Base-by-base conservation (phyloP, 163 green algal species). In the Prototheca cutis region DNA sequence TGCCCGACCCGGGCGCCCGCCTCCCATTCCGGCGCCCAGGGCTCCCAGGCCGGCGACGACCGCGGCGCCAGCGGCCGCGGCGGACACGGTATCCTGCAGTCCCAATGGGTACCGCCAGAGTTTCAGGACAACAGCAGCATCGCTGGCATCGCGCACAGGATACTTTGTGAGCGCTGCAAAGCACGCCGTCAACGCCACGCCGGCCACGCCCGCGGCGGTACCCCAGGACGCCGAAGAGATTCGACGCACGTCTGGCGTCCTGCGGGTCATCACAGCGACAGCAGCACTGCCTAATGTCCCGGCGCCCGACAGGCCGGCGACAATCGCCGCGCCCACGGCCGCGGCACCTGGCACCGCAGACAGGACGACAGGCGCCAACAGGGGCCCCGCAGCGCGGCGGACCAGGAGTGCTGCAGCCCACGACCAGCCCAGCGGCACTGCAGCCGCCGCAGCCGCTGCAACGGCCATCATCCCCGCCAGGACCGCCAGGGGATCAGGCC, bases 391-490 rank as follows among this genome's bases (percentile, higher is more conserved):
- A 0, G 39, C 31, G 3, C 33, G 33, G 8, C 59, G 34, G 40
- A 59, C 27, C 47, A 63, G 54, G 34, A 69, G 24, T 10, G 28
- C 32, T 27, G 49, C 45, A 2, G 47, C 55, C 27, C 56, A 31
- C 32, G 45, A 28, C 62, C 55, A 63, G 47, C 55, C 62, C 24
- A 27, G 31, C 6, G 62, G 4, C 2, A 69, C 13, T 4, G 19
- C 3, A 30, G n/a, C 29, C 0, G 23, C 24, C 0, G 29, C 51
- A 23, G 47, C 28, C n/a, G 60, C 60, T 1, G 23, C 52, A 5
- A 32, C 5, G 24, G 48, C 48, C 48, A 33, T 6, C 48, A 33
- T 7, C 24, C 21, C 21, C 6, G 48, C 48, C 24, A 25, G 24
- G 48, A 17, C 21, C 7, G 6, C 5, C 7, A 13, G 48, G 21